Percentiles rank a stretch among this genome's conserved stretches.
Evolutionary conservation across 768 basidiomycete species (phyloP).

Genomic region (Lactifluus pinguis): DNA sequence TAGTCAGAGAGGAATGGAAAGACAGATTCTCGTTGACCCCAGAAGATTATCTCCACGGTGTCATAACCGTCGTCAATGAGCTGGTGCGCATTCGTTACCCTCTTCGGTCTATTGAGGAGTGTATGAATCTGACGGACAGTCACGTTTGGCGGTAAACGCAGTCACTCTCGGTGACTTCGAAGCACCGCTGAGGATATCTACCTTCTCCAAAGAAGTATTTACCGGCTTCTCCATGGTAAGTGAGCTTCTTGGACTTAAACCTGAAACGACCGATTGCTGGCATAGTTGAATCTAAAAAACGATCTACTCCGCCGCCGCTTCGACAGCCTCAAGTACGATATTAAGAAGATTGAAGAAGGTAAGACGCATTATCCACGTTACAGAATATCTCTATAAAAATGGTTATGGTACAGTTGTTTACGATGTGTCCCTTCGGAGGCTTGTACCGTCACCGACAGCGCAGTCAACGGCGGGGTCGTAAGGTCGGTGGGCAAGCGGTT

Average conservation of each 20-base stretch:
- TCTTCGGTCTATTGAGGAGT: too few species aligned
- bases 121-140: slow-evolving; percentile 33
- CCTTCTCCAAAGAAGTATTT: slow-evolving; percentile 74
- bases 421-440: slow-evolving; percentile 69
- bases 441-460: slow-evolving; percentile 30
- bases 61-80: slow-evolving; percentile 74
- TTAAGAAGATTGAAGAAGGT: slow-evolving; percentile 88
- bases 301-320: slow-evolving; percentile 66
- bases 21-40: slow-evolving; percentile 53
- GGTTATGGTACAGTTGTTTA: slow-evolving; percentile 54
- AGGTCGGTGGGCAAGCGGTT: slow-evolving; percentile 2
- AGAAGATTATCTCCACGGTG: slow-evolving; percentile 76
- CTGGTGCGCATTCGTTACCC: slow-evolving; percentile 39
- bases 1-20: slow-evolving; percentile 65
- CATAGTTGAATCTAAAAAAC: slow-evolving; percentile 74
- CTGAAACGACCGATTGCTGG: neutral
- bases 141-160: slow-evolving; percentile 68
- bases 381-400: slow-evolving; percentile 2
- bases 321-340: slow-evolving; percentile 77
- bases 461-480: slow-evolving; percentile 1
- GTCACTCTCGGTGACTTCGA: slow-evolving; percentile 80
- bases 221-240: slow-evolving; percentile 76
- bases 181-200: slow-evolving; percentile 66
- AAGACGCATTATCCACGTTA: slow-evolving; percentile 9
- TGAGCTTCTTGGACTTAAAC: neutral